Percentiles rank a stretch among this genome's conserved stretches.
Evolutionary conservation across 2,329 filamentous ascomycete species (phyloP).

Genomic region (Cladophialophora yegresii): DNA sequence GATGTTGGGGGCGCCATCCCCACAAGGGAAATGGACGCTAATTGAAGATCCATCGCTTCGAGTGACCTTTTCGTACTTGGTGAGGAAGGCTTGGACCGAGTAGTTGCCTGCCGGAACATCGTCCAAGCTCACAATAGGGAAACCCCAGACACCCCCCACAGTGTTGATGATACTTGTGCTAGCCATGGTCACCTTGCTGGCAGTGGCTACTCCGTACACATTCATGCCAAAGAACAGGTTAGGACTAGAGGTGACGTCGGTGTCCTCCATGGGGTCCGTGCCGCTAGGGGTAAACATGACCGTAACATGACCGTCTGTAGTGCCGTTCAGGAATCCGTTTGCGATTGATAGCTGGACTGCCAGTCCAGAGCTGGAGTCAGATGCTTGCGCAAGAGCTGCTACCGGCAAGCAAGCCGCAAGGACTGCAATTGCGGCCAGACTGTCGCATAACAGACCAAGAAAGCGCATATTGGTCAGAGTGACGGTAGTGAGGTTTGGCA

Average conservation of each 20-base stretch:
- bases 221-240: slow-evolving; percentile 26
- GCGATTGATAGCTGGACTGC: slow-evolving; percentile 16
- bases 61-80: slow-evolving; percentile 20
- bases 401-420: not conserved
- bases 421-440: not conserved
- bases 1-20: slow-evolving; percentile 22
- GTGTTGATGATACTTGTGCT: slow-evolving; percentile 16
- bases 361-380: slow-evolving; percentile 3
- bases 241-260: slow-evolving; percentile 20
- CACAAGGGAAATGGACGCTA: slow-evolving; percentile 23
- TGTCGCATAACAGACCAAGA: not conserved
- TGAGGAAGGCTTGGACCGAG: slow-evolving; percentile 24
- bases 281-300: slow-evolving; percentile 22
- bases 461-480: not conserved
- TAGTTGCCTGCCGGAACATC: slow-evolving; percentile 22
- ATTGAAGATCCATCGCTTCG: slow-evolving; percentile 21
- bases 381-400: slow-evolving; percentile 6
- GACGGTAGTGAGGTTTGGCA: not conserved
- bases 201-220: slow-evolving; percentile 3
- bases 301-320: slow-evolving; percentile 18
- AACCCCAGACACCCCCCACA: slow-evolving; percentile 13
- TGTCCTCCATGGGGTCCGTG: slow-evolving; percentile 25
- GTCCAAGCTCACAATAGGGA: slow-evolving; percentile 20
- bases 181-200: slow-evolving; percentile 11
- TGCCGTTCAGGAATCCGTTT: slow-evolving; percentile 15